These are phyloP conservation scores for Petasospora fabianii DNA, from an alignment of 1,139 yeast genomes.

Conservation along the genomic window DNA sequence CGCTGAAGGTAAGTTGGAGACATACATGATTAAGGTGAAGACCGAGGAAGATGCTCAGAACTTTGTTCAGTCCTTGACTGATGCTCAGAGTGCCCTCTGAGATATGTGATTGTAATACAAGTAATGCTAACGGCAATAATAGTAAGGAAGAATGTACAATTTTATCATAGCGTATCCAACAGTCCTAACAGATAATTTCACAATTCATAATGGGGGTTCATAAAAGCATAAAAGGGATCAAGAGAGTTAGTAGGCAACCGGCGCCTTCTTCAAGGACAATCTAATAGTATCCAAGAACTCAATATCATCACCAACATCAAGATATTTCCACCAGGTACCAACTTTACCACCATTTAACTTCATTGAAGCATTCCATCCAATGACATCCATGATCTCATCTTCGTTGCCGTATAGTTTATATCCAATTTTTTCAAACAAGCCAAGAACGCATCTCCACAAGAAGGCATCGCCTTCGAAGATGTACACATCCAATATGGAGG, in stretches of 20 bases:
- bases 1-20: conserved; percentile 44
- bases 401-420: conserved; percentile 51
- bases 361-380: conserved; percentile 31
- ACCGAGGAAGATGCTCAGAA: conserved; percentile 65
- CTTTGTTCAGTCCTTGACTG: conserved; percentile 53
- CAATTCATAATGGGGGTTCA: too few species aligned
- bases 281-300: conserved; percentile 45
- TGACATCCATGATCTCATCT: conserved; percentile 39
- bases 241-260: background rate
- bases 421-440: conserved; percentile 43
- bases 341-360: conserved; percentile 17
- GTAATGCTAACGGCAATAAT: too few species aligned
- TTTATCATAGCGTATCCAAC: too few species aligned
- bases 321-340: conserved; percentile 28
- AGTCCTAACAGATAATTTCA: too few species aligned
- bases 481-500: conserved; percentile 51
- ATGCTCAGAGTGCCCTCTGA: conserved; percentile 22
- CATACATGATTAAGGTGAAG: conserved; percentile 72
- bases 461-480: conserved; percentile 60
- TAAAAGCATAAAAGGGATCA: background rate
- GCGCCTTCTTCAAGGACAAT: conserved; percentile 28
- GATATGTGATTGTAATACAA: too few species aligned
- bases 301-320: conserved; percentile 47
- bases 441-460: conserved; percentile 45
- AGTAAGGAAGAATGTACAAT: too few species aligned